These are phyloP conservation scores for Penicillium frequentans DNA, from an alignment of 2,329 filamentous ascomycete genomes.

Conservation along the genomic window DNA sequence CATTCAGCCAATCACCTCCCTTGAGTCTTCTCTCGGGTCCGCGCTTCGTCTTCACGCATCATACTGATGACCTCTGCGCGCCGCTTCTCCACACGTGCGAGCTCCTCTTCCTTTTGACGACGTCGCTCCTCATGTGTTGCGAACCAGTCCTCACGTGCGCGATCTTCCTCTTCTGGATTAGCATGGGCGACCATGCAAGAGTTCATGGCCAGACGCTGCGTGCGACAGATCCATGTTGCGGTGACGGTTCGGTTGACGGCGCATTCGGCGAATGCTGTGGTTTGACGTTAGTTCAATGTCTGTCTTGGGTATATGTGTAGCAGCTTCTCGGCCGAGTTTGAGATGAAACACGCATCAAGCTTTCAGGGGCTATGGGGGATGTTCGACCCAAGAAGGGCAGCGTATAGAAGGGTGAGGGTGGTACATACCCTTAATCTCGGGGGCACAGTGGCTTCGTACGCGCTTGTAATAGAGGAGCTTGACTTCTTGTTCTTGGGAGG, in stretches of 20 bases:
- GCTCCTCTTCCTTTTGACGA: slow-evolving; percentile 64
- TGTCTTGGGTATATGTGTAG: neutral
- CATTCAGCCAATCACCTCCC: slow-evolving; percentile 6
- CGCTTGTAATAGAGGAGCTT: slow-evolving; percentile 77
- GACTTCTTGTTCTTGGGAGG: slow-evolving; percentile 78
- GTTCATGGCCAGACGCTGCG: slow-evolving; percentile 84
- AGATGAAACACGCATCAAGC: neutral
- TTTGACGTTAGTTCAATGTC: slow-evolving; percentile 1
- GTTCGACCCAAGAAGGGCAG: neutral
- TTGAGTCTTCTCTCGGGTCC: slow-evolving; percentile 14
- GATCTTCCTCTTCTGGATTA: slow-evolving; percentile 80
- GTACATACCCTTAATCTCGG: slow-evolving; percentile 70
- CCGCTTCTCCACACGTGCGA: slow-evolving; percentile 40
- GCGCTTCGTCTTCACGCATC: slow-evolving; percentile 41
- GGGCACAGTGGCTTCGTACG: slow-evolving; percentile 72
- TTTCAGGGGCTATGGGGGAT: neutral
- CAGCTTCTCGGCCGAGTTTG: neutral
- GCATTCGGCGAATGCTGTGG: slow-evolving; percentile 83
- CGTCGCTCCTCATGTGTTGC: slow-evolving; percentile 69
- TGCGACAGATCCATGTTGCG: slow-evolving; percentile 81
- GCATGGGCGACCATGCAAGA: slow-evolving; percentile 86
- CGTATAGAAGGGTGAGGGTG: neutral
- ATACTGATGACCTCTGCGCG: slow-evolving; percentile 43
- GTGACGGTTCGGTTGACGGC: slow-evolving; percentile 82
- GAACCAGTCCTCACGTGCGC: slow-evolving; percentile 93